Evolutionary conservation across 176 grass and related monocot species (phyloP).

Genomic region (Avena eriantha): DNA sequence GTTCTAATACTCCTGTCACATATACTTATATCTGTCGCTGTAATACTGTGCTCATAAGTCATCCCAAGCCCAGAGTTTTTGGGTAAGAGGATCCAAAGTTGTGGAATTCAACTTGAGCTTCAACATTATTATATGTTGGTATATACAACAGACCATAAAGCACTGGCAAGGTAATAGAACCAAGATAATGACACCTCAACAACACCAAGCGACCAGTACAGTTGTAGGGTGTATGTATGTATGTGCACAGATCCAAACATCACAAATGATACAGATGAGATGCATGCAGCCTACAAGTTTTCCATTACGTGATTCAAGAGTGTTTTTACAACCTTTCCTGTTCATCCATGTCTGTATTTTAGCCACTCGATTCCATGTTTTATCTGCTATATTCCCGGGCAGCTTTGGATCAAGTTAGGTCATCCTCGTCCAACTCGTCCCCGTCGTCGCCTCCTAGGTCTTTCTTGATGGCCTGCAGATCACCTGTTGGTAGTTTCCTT

Average conservation of each 20-base stretch:
- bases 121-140: not conserved
- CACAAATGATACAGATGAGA: not conserved
- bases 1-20: not conserved
- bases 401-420: conserved; percentile 70
- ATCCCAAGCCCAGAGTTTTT: not conserved
- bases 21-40: not conserved
- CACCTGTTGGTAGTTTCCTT: conserved; percentile 86
- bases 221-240: not conserved
- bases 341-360: not conserved
- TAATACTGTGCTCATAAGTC: not conserved
- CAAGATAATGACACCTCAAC: not conserved
- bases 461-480: conserved; percentile 73
- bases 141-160: not conserved
- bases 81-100: not conserved
- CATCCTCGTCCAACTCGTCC: conserved; percentile 81
- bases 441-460: conserved; percentile 38
- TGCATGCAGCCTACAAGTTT: not conserved
- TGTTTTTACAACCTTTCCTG: conserved; percentile 35
- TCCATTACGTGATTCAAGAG: not conserved
- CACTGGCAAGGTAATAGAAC: not conserved
- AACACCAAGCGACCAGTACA: not conserved
- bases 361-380: not conserved
- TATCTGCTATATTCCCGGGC: not conserved
- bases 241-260: not conserved
- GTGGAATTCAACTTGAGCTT: not conserved